Base-by-base conservation (phyloP, 225 moss, liverwort and hornwort species). In the Pleurozium schreberi region DNA sequence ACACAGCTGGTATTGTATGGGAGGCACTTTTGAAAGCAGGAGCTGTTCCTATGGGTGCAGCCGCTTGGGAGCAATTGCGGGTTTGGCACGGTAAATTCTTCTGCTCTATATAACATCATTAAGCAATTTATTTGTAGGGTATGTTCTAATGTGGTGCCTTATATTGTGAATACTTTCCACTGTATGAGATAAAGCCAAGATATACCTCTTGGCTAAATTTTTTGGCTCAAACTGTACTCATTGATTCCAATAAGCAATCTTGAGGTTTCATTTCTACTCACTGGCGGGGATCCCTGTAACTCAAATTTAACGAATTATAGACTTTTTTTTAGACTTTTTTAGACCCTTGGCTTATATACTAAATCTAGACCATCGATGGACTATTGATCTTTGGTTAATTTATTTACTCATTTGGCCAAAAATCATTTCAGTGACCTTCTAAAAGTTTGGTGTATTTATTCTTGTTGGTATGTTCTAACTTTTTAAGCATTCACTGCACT, bases 1-100 rank as follows among this genome's bases (percentile, higher is more conserved):
- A 96, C 9, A 99, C 94, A 40, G 96, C 97, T 59, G 96, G 96
- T 58, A 86, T 94, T 89, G 99, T 97, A 8, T 99, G 99, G 97
- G 91, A 96, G 87, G 92, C 96, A 47, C 84, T 99, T 50, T 86
- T 97, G 70, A 88, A 86, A 64, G 95, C 92, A 76, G 97, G 99
- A 74, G 97, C 96, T 85, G 93, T 96, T 78, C 99, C 99, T 15
- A 97, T 99, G 96, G 98, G 97, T 86, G 93, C 93, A 87, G 64
- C 87, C 64, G 97, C 95, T 86, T 96, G 95, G 94, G 98, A 97
- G 84, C 97, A 95, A 66, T 90, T 99, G 63, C 96, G 98, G 11
- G 96, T 99, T 90, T 91, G 96, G 92, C 96, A 97, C 75, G 97
- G 98, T 98, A 88, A 71, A 45, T 61, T 55, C n/a, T n/a, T 84